Percentiles rank a stretch among this genome's conserved stretches.
These are phyloP conservation scores for Nothophoma quercina DNA, from an alignment of 2,329 filamentous ascomycete genomes.

Conservation along the genomic window DNA sequence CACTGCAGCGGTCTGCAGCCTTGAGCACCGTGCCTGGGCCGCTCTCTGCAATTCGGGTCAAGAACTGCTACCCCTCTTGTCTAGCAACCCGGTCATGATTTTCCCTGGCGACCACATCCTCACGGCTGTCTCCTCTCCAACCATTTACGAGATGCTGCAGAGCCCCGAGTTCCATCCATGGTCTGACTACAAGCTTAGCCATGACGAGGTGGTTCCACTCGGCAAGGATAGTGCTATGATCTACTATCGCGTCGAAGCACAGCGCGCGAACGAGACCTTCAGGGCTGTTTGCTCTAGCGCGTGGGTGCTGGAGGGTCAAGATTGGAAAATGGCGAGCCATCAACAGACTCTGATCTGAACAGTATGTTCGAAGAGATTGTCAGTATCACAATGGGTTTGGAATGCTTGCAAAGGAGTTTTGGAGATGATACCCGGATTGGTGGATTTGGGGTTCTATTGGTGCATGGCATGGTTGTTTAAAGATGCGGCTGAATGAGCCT, in stretches of 20 bases:
- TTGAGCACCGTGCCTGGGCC: constrained; percentile 47
- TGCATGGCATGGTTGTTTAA: background rate
- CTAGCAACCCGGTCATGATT: constrained; percentile 51
- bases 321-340: constrained; percentile 40
- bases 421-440: background rate
- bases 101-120: constrained; percentile 49
- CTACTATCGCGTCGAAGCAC: constrained; percentile 37
- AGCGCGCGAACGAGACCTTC: constrained; percentile 25
- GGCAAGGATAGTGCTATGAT: constrained; percentile 35
- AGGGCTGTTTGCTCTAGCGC: constrained; percentile 38
- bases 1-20: constrained; percentile 37
- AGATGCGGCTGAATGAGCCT: background rate
- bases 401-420: background rate
- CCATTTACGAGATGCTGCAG: constrained; percentile 31
- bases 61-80: constrained; percentile 42
- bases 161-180: constrained; percentile 31
- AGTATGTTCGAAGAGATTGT: background rate
- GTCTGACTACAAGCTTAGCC: constrained; percentile 36
- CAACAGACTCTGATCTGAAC: constrained; percentile 40
- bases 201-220: constrained; percentile 36
- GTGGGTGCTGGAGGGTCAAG: constrained; percentile 32
- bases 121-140: constrained; percentile 41
- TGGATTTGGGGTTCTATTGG: background rate
- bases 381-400: background rate
- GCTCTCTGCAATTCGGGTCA: constrained; percentile 45